Evolutionary conservation across 2,329 filamentous ascomycete genomes (phyloP).

Genomic region (Botryotinia globosa): DNA sequence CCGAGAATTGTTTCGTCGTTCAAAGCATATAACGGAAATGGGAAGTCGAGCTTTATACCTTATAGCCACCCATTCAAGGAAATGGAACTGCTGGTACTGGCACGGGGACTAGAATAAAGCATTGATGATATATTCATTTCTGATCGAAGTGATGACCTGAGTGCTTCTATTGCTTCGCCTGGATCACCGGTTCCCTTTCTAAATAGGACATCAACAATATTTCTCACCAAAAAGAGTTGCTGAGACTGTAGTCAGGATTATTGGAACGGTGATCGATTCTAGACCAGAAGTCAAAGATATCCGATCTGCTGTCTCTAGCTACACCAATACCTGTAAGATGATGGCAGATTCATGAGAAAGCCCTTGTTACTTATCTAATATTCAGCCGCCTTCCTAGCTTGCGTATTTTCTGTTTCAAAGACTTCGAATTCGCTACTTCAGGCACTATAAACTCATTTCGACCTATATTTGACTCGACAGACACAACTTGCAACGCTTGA

Average conservation of each 20-base stretch:
- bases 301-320: background rate
- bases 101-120: background rate
- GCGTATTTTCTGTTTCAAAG: background rate
- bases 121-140: no score
- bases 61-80: background rate
- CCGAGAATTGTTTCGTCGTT: background rate
- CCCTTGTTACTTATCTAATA: background rate
- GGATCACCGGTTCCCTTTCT: no score
- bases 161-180: no score
- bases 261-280: background rate
- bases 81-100: background rate
- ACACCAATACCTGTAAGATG: background rate
- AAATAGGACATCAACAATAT: no score
- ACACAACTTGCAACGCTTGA: background rate
- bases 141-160: no score
- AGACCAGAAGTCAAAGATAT: background rate
- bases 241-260: background rate
- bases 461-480: background rate
- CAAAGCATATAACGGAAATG: background rate
- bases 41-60: constrained; percentile 1
- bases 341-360: background rate
- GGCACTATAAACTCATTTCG: background rate
- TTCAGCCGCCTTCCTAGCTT: background rate
- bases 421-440: background rate
- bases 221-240: no score